Base-by-base conservation (phyloP, 495 filamentous ascomycete genomes). In the Lasiosphaeris hirsuta region DNA sequence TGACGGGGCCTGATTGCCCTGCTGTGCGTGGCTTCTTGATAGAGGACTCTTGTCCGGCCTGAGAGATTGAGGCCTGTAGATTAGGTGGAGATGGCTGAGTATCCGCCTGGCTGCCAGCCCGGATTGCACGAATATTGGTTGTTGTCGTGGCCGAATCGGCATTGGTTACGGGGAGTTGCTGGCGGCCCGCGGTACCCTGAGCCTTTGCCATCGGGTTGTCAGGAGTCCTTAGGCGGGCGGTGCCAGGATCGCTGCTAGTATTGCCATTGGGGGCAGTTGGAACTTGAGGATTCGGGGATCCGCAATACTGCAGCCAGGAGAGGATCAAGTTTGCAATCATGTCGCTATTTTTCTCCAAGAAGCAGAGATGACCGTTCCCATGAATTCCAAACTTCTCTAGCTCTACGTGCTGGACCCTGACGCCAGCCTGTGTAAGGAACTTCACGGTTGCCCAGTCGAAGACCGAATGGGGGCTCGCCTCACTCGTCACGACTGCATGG, bases 291-390 rank as follows among this genome's bases (percentile, higher is more conserved):
- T 30, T 30, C 9, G 43, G 43, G 10, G 10, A n/a, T n/a, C n/a
- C n/a, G n/a, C n/a, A 10, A 10, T 43, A 44, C 1, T 13, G 35
- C 23, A 9, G 40, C 19, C 18, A 13, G 35, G 23, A 60, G 34
- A 53, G 62, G 13, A 83, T 46, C 19, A 69, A 51, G 8, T 50
- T 63, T 2, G 80, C 80, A 51, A 83, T 73, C 4, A 69, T 61
- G 47, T 78, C 68, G 59, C 75, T 85, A 51, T 86, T 86, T 72
- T 76, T 81, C 71, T 86, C 83, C 59, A 86, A 66, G 57, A 84
- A 83, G 50, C 79, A 70, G 64, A 86, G 73, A 65, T 86, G 82
- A 9, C 78, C 83, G 63, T 86, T 86, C 1, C 85, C 83, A 35
- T 71, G 59, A 23, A 85, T 78, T 0, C 76, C 76, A 7, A 59